phyloP scores from a whole-genome alignment of 345 rosid species.

The Heritiera littoralis region DNA sequence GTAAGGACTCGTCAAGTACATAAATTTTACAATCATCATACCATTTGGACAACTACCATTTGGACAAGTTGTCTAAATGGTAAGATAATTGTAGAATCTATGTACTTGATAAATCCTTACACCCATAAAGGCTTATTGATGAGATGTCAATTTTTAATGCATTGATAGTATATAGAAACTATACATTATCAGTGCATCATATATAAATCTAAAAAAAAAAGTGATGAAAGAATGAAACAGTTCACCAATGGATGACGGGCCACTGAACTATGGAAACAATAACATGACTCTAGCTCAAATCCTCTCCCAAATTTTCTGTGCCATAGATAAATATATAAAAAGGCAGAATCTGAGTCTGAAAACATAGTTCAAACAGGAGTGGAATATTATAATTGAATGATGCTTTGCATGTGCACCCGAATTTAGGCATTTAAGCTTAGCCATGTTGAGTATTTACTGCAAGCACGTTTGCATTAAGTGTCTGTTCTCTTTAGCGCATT shows the following conservation, averaged over 20 bases:
- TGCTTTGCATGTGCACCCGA: constrained; percentile 38
- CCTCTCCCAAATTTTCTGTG: constrained; percentile 19
- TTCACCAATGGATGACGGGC: neutral
- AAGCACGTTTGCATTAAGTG: constrained; percentile 48
- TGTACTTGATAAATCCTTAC: no score
- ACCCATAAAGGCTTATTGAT: no score
- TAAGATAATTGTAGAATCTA: no score
- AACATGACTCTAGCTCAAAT: neutral
- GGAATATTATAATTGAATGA: constrained; percentile 11
- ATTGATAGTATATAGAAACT: no score
- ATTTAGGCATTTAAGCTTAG: constrained; percentile 40
- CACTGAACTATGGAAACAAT: neutral
- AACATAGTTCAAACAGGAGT: neutral
- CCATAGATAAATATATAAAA: constrained; percentile 1
- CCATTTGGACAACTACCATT: no score
- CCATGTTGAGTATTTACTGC: constrained; percentile 47
- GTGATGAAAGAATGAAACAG: neutral
- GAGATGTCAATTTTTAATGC: no score
- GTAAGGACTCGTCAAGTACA: no score
- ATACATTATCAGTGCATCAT: no score
- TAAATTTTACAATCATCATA: no score
- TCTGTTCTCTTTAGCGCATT: constrained; percentile 36
- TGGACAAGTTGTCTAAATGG: no score
- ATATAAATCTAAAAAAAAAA: no score
- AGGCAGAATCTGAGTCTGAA: constrained; percentile 8